A percentile compares a stretch with the other conserved stretches of the same genome.
Conservation (phyloP, 257 asterid species). For the Penstemon barbatus region DNA sequence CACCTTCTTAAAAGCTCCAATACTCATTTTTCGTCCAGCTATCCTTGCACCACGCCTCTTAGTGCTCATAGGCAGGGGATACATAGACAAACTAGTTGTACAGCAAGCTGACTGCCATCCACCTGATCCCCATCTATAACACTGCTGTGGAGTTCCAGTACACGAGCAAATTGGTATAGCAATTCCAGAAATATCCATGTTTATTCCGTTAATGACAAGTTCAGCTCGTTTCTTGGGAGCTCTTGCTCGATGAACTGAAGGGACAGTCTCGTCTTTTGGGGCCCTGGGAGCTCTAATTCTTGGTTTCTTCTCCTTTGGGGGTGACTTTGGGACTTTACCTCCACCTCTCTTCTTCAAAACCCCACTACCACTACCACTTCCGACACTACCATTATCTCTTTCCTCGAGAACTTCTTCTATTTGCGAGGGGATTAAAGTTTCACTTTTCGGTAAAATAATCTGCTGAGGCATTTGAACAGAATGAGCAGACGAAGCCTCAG, state of each 20-base stretch:
- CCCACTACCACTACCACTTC: background rate
- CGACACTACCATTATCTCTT: slow-evolving; percentile 36
- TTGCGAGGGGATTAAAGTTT: slow-evolving; percentile 30
- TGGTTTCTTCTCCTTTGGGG: slow-evolving; percentile 63
- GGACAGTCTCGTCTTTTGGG: slow-evolving; percentile 33
- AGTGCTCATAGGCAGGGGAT: slow-evolving; percentile 81
- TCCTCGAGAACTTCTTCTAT: slow-evolving; percentile 47
- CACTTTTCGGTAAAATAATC: slow-evolving; percentile 30
- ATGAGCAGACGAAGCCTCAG: slow-evolving; percentile 57
- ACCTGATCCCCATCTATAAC: slow-evolving; percentile 94
- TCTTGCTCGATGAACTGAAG: slow-evolving; percentile 51
- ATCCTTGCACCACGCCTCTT: slow-evolving; percentile 86
- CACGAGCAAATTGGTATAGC: slow-evolving; percentile 84
- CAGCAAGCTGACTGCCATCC: slow-evolving; percentile 98
- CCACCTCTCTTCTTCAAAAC: slow-evolving; percentile 55
- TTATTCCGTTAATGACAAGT: slow-evolving; percentile 64
- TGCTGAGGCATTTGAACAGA: slow-evolving; percentile 47
- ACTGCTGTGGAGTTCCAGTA: slow-evolving; percentile 79
- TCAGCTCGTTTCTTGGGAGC: slow-evolving; percentile 79
- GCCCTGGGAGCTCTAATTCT: slow-evolving; percentile 34
- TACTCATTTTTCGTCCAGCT: slow-evolving; percentile 91
- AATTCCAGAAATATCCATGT: slow-evolving; percentile 72
- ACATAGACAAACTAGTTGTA: slow-evolving; percentile 63
- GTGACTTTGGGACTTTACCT: slow-evolving; percentile 41
- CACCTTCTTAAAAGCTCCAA: slow-evolving; percentile 90